These are phyloP conservation scores for Corymbia calophylla DNA, from an alignment of 441 rosid species.

Conservation along the genomic window DNA sequence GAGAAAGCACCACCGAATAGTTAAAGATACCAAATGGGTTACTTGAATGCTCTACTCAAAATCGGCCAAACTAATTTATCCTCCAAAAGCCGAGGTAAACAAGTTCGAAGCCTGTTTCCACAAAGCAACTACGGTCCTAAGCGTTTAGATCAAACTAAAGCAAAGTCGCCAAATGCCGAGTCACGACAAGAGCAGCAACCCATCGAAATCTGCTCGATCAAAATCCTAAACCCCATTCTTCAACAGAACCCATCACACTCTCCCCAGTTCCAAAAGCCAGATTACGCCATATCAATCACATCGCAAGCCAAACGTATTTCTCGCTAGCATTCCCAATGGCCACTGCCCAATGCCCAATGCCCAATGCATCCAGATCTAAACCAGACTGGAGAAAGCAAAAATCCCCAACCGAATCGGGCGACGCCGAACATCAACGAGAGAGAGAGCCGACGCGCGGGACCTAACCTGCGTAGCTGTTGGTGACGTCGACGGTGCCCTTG, in stretches of 20 bases:
- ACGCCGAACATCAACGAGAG: background rate
- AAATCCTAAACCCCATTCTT: background rate
- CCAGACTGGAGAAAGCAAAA: background rate
- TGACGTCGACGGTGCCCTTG: slow-evolving; percentile 72
- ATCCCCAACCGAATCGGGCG: background rate
- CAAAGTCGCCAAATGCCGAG: background rate
- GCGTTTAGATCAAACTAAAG: background rate
- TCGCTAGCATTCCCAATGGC: background rate
- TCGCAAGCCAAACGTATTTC: background rate
- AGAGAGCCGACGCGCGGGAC: background rate
- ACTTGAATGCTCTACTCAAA: background rate
- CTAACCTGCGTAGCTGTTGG: slow-evolving; percentile 82
- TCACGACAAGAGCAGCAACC: background rate
- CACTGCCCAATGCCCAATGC: too few species aligned
- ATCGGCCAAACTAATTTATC: background rate
- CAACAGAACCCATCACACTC: background rate
- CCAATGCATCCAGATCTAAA: background rate
- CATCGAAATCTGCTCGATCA: background rate
- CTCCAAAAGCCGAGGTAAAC: background rate
- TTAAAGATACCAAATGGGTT: background rate
- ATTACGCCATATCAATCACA: background rate
- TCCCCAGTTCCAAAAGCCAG: background rate
- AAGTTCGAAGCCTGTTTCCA: background rate
- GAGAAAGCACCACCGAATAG: background rate
- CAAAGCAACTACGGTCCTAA: background rate